These are phyloP conservation scores for Elongisporangium anandrum DNA, from an alignment of 352 stramenopile species.

Conservation along the genomic window DNA sequence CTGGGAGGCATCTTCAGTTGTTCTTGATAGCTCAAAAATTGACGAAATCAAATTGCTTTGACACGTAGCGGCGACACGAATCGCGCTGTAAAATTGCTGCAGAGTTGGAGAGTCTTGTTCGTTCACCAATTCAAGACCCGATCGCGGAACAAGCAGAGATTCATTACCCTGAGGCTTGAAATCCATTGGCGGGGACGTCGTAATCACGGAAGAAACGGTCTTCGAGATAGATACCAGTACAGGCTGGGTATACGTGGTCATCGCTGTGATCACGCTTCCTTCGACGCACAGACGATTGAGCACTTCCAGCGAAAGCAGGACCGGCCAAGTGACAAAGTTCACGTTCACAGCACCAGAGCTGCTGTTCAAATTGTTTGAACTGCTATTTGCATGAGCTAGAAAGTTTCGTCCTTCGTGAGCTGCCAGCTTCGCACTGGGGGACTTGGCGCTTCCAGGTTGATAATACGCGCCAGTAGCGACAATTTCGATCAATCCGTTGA, in stretches of 20 bases:
- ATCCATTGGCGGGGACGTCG: conserved; percentile 69
- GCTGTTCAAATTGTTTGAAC: conserved; percentile 19
- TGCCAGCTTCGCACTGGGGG: conserved; percentile 41
- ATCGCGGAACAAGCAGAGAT: conserved; percentile 34
- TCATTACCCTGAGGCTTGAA: conserved; percentile 50
- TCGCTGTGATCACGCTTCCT: conserved; percentile 59
- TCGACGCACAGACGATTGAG: conserved; percentile 71
- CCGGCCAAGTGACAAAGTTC: conserved; percentile 83
- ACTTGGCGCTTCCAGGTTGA: conserved; percentile 43
- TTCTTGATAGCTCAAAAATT: conserved; percentile 67
- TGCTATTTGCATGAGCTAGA: conserved; percentile 26
- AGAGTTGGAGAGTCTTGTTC: conserved; percentile 74
- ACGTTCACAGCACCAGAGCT: conserved; percentile 33
- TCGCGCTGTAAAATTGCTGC: conserved; percentile 74
- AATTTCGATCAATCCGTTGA: conserved; percentile 67
- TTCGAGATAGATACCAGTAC: conserved; percentile 53
- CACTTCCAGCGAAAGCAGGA: conserved; percentile 78
- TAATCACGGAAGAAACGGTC: conserved; percentile 73
- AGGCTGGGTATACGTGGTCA: conserved; percentile 53
- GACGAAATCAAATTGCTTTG: conserved; percentile 75
- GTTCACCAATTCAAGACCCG: conserved; percentile 75
- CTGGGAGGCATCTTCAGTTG: conserved; percentile 29
- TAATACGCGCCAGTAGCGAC: conserved; percentile 74
- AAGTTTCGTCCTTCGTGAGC: conserved; percentile 70
- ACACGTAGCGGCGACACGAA: conserved; percentile 71